Conservation (phyloP, 2,329 filamentous ascomycete species). For the Emmonsia crescens region DNA sequence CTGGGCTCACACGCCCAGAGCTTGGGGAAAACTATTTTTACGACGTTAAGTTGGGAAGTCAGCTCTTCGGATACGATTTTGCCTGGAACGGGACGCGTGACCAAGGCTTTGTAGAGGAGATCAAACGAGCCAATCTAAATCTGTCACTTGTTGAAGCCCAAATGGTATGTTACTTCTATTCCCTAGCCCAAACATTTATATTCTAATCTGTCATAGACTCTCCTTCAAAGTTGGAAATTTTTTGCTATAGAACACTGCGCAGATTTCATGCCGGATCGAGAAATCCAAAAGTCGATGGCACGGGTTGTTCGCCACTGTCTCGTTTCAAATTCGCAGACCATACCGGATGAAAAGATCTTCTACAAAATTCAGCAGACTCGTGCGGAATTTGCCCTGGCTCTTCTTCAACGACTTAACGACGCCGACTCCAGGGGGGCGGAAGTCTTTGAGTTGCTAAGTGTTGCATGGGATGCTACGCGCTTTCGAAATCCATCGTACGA, state of each 20-base stretch:
- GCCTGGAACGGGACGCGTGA: conserved; percentile 60
- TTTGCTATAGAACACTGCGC: conserved; percentile 73
- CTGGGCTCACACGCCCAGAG: conserved; percentile 50
- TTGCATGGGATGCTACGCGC: conserved; percentile 51
- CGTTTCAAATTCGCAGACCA: conserved; percentile 59
- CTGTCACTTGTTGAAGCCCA: conserved; percentile 87
- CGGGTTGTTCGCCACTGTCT: conserved; percentile 69
- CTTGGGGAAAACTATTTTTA: conserved; percentile 78
- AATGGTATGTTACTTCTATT: conserved; percentile 47
- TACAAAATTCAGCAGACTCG: conserved; percentile 63
- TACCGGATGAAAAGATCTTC: conserved; percentile 72
- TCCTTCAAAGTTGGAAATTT: conserved; percentile 84
- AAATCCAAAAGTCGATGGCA: conserved; percentile 58
- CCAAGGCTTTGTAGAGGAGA: conserved; percentile 69
- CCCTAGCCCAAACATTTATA: conserved; percentile 11
- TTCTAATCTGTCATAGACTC: conserved; percentile 40
- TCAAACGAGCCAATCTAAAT: conserved; percentile 80
- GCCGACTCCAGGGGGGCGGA: conserved; percentile 40
- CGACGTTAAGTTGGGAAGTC: conserved; percentile 61
- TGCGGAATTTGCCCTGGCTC: conserved; percentile 67
- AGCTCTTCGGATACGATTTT: conserved; percentile 64
- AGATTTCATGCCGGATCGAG: conserved; percentile 42
- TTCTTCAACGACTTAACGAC: conserved; percentile 68
- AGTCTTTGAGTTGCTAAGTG: conserved; percentile 44
- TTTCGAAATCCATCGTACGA: conserved; percentile 48